Base-by-base conservation (phyloP, 2,329 filamentous ascomycete species). In the Knufia fluminis region DNA sequence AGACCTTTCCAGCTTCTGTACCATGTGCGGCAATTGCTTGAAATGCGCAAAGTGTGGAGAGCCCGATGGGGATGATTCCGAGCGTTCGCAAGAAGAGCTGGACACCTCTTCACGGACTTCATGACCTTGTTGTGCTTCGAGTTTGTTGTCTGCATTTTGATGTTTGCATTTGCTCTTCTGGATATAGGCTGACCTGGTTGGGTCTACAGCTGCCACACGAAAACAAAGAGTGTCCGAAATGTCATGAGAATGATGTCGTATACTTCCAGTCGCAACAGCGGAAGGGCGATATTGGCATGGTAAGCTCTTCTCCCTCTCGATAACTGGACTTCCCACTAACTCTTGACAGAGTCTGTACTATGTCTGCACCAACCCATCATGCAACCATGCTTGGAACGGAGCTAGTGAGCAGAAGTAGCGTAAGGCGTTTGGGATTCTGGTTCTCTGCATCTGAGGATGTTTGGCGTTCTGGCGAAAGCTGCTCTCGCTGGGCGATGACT, bases 261-360 rank as follows among this genome's bases (percentile, higher is more conserved):
- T 98, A 95, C 73, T 98, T 98, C 75, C 92, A 98, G 73, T 96
- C 90, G 54, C 92, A 98, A 67, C 90, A 97, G 73, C 85, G 92
- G 69, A 95, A 85, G 59, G 87, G 88, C 43, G 90, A 97, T 69
- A 98, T 92, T 39, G 92, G 92, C 72, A 98, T 98, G 92, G 92
- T 97, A 70, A 76, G 85, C n/a, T 59, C 10, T 44, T 26, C 33
- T 36, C 38, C 12, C 16, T 17, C 10, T 17, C n/a, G 33, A 6
- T 36, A 16, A 36, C 33, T 16, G 6, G 16, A 36, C 7, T 4
- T 36, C 33, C n/a, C 10, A 8, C n/a, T 43, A 20, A 32, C n/a
- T n/a, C n/a, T n/a, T n/a, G n/a, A 26, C 59, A 92, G 87, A 90
- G 89, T 88, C 71, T 92, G 42, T 91, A 91, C 66, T 91, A 89